A percentile compares a stretch with the other conserved stretches of the same genome.
phyloP scores from a whole-genome alignment of 1,284 basidiomycete species.

The Chondrostereum purpureum region DNA sequence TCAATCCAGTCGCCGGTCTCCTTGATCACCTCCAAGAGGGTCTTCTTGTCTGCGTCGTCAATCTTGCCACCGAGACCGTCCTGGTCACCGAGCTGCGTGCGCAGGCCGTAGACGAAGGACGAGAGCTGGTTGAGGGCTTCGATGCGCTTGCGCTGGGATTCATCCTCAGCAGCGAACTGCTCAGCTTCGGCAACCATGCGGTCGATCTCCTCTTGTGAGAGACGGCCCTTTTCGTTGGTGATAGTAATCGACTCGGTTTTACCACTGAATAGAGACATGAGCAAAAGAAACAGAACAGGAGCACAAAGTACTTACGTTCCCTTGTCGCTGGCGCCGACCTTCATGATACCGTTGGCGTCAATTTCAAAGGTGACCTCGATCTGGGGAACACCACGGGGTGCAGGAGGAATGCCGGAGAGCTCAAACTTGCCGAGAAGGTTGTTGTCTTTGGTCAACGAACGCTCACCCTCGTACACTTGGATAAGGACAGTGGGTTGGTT shows the following conservation, averaged over 20 bases:
- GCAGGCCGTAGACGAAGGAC: constrained; percentile 77
- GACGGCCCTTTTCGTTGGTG: constrained; percentile 82
- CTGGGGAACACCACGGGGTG: constrained; percentile 92
- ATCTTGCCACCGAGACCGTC: constrained; percentile 91
- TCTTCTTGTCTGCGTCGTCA: constrained; percentile 84
- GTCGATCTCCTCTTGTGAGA: constrained; percentile 83
- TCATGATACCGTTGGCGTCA: constrained; percentile 90
- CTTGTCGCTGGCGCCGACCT: constrained; percentile 85
- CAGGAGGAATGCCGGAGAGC: constrained; percentile 86
- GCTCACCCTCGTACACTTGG: constrained; percentile 92
- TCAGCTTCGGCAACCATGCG: constrained; percentile 92
- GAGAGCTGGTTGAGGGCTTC: constrained; percentile 80
- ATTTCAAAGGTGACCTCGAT: constrained; percentile 95
- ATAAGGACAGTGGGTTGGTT: constrained; percentile 91
- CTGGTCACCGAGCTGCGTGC: constrained; percentile 80
- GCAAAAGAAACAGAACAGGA: background rate
- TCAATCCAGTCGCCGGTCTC: constrained; percentile 91
- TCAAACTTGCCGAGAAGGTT: constrained; percentile 97
- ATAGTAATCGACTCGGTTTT: constrained; percentile 87
- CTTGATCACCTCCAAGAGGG: constrained; percentile 76
- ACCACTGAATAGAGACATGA: constrained; percentile 41
- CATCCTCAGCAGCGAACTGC: constrained; percentile 83
- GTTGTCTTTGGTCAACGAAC: constrained; percentile 96
- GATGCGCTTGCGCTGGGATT: constrained; percentile 81
- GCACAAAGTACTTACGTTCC: constrained; percentile 59